Evolutionary conservation across 1,284 basidiomycete genomes (phyloP), one percentile per base, ranked within the genome.

Genomic region (Schizophyllum amplum): DNA sequence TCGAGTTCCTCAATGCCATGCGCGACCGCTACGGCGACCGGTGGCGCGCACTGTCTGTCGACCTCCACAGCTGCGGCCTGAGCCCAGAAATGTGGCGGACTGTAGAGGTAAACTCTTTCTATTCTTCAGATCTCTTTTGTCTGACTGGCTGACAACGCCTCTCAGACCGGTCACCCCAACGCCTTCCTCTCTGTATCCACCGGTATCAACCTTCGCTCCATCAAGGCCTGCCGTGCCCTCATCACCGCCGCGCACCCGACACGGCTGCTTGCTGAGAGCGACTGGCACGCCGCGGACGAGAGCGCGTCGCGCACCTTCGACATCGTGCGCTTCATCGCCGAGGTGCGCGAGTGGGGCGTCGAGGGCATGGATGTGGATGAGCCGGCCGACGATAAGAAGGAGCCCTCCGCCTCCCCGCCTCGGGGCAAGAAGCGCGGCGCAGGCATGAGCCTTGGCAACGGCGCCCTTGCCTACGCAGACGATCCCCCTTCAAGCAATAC

Each of bases 111-210:
- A 56, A n/a, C n/a, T n/a, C n/a, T n/a, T n/a, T n/a, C n/a, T n/a
- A n/a, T n/a, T n/a, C n/a, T n/a, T n/a, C n/a, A n/a, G n/a, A n/a
- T n/a, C n/a, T n/a, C n/a, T n/a, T n/a, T n/a, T n/a, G 13, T 33
- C 27, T 13, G 27, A 33, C 6, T 13, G n/a, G 27, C 27, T 33
- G 27, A 33, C 27, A 6, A 33, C 27, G 6, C 13, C 5, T 33
- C 27, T 25, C 69, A 90, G 88, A 84, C 75, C 71, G 74, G 68
- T 50, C 82, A 92, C 62, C 63, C 70, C 6, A 93, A 93, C 66
- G 74, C 81, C 52, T 93, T 82, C 69, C 75, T 93, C 57, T 93
- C 91, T 0, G 72, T 92, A 13, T 92, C 91, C 0, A 88, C 82
- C 0, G 81, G 77, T 53, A 89, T 93, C 65, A 92, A 92, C 62